These are phyloP conservation scores for Eutreptiella sp. DNA, from an alignment of 208 protist species.

Conservation along the genomic window DNA sequence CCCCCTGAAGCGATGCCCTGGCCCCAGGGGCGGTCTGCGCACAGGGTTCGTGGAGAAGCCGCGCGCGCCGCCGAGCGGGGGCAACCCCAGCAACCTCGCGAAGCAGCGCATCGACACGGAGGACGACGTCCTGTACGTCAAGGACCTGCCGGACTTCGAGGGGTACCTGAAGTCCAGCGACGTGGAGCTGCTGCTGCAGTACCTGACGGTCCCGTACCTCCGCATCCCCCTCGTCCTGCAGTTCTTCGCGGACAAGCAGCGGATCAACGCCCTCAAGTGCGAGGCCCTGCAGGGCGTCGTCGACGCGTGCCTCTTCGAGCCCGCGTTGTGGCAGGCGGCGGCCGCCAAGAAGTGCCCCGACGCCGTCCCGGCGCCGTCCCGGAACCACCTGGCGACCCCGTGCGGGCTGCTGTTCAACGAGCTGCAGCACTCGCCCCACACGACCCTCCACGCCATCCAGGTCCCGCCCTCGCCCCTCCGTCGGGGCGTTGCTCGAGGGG, in stretches of 20 bases:
- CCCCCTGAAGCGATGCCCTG: too few relatives aligned
- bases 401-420: conserved; percentile 47
- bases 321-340: conserved; percentile 19
- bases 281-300: conserved; percentile 45
- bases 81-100: neutral
- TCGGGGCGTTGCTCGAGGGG: too few relatives aligned
- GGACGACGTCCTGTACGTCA: conserved; percentile 23
- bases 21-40: neutral
- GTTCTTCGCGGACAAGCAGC: conserved; percentile 46
- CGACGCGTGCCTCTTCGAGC: conserved; percentile 57
- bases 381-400: conserved; percentile 35
- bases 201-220: conserved; percentile 47
- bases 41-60: neutral
- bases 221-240: conserved; percentile 39
- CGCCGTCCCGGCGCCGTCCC: conserved; percentile 40
- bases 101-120: conserved; percentile 9
- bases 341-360: conserved; percentile 27
- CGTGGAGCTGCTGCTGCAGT: conserved; percentile 42
- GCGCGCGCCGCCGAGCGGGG: neutral
- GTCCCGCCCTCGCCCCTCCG: too few relatives aligned
- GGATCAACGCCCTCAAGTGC: conserved; percentile 42
- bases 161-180: conserved; percentile 34
- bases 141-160: conserved; percentile 39
- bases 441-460: conserved; percentile 14
- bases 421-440: conserved; percentile 34